Evolutionary conservation across 192 early-diverging fungal species (phyloP), one percentile per base, ranked within the genome.

Genomic region (Rhizophagus clarus): DNA sequence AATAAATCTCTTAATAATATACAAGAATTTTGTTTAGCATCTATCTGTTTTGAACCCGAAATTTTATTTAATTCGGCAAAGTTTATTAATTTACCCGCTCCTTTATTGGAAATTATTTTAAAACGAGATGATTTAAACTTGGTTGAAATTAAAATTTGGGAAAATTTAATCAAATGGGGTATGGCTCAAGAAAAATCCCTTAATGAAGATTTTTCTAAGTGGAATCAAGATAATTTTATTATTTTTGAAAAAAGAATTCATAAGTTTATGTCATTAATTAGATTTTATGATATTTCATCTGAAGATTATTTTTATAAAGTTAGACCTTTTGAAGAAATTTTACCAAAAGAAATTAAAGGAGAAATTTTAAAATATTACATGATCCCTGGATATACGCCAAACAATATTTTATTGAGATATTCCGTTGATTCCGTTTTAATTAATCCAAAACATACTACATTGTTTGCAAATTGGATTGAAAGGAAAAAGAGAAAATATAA

Each of bases 121-220:
- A 28, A 79, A 56, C 14, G 26, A 31, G 29, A 79, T 79, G 34
- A 79, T 56, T 28, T 79, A 56, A n/a, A 47, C 15, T 29, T 68
- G 32, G 10, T 69, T 17, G 77, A 79, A 70, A 60, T 79, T 69
- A 34, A 60, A 32, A 37, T 79, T 31, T 79, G 77, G 77, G n/a
- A 79, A 8, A 17, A 29, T 69, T 6, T 70, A 11, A 60, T 79
- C 29, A 68, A 79, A 79, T 79, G 77, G 77, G 77, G 66, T 31
- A 32, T 74, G 10, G 51, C 29, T 22, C 4, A 7, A 45, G 10
- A 51, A 63, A 61, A 28, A 60, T 15, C 22, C 9, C 11, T 45
- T 51, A 12, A 67, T 11, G 3, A 67, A 17, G 11, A 66, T 29
- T 3, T 69, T 14, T 17, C 45, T 31, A 56, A 34, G 1, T 78